phyloP scores from a whole-genome alignment of 495 filamentous ascomycete genomes.

The Trichoderma gamsii region DNA sequence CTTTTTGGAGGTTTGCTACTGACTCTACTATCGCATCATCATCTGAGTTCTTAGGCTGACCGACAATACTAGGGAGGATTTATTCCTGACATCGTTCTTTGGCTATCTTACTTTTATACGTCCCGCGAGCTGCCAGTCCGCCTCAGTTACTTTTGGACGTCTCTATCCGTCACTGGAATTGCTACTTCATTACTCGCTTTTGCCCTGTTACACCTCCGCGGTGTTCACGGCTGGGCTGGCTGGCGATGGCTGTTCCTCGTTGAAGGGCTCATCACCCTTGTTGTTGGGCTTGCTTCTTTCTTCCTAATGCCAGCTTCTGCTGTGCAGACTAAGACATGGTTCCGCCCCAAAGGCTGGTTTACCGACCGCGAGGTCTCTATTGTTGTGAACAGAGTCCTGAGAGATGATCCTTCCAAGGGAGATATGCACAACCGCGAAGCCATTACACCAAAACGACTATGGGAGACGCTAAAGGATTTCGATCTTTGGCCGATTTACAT shows the following conservation, averaged over 20 bases:
- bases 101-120: conserved; percentile 66
- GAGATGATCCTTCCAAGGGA: conserved; percentile 52
- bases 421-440: conserved; percentile 57
- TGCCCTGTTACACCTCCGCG: conserved; percentile 63
- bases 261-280: conserved; percentile 47
- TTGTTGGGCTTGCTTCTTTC: conserved; percentile 59
- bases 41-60: not conserved
- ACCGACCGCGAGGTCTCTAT: conserved; percentile 59
- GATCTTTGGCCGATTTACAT: conserved; percentile 70
- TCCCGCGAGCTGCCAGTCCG: conserved; percentile 57
- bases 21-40: not conserved
- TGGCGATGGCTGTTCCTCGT: conserved; percentile 58
- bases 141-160: conserved; percentile 61
- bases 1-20: conserved; percentile 60
- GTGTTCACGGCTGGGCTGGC: conserved; percentile 51
- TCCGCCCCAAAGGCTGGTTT: conserved; percentile 73
- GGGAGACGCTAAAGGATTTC: conserved; percentile 57
- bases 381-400: conserved; percentile 48
- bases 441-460: conserved; percentile 52
- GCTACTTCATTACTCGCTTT: conserved; percentile 64
- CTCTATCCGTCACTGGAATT: conserved; percentile 47
- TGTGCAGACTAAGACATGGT: conserved; percentile 60
- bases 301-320: conserved; percentile 68
- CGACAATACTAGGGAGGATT: not conserved
- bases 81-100: conserved; percentile 42